Conservation (phyloP, 2,329 filamentous ascomycete species). For the Didymosphaeria variabile region DNA sequence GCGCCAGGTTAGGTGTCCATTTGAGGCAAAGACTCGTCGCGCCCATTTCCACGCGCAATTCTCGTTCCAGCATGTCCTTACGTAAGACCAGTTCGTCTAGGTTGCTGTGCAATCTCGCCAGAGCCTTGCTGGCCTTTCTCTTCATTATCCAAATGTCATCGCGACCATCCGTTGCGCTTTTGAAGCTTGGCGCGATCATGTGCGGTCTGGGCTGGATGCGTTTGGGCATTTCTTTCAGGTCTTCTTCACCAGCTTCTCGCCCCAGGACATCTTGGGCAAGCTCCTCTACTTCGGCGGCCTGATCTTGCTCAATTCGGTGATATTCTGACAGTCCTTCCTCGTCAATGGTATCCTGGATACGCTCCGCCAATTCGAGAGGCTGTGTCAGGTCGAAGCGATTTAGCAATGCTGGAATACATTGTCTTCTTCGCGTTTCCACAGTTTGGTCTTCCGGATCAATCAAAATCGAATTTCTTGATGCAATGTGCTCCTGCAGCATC, state of each 20-base stretch:
- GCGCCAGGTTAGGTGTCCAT: conserved; percentile 86
- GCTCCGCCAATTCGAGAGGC: conserved; percentile 72
- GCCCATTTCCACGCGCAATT: conserved; percentile 67
- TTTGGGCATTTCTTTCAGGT: conserved; percentile 54
- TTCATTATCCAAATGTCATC: conserved; percentile 72
- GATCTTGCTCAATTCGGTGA: conserved; percentile 78
- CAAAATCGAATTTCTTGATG: conserved; percentile 27
- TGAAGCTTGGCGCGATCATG: conserved; percentile 41
- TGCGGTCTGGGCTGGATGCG: conserved; percentile 47
- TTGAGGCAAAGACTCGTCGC: conserved; percentile 72
- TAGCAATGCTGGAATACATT: conserved; percentile 55
- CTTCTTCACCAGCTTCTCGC: conserved; percentile 69
- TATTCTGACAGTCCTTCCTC: conserved; percentile 87
- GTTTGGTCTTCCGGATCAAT: conserved; percentile 16
- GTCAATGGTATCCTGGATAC: conserved; percentile 83
- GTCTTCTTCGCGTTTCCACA: conserved; percentile 29
- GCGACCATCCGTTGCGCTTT: conserved; percentile 46
- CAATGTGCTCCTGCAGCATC: conserved; percentile 34
- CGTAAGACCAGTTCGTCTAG: conserved; percentile 68
- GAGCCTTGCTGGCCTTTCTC: conserved; percentile 69
- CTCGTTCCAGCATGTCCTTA: conserved; percentile 68
- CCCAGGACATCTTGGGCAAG: conserved; percentile 77
- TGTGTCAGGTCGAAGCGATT: conserved; percentile 71
- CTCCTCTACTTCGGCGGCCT: conserved; percentile 74
- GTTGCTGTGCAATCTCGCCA: conserved; percentile 73